Percentiles rank a stretch among this genome's conserved stretches.
Conservation (phyloP, 176 grass and related monocot genomes). For the Musa troglodytarum region DNA sequence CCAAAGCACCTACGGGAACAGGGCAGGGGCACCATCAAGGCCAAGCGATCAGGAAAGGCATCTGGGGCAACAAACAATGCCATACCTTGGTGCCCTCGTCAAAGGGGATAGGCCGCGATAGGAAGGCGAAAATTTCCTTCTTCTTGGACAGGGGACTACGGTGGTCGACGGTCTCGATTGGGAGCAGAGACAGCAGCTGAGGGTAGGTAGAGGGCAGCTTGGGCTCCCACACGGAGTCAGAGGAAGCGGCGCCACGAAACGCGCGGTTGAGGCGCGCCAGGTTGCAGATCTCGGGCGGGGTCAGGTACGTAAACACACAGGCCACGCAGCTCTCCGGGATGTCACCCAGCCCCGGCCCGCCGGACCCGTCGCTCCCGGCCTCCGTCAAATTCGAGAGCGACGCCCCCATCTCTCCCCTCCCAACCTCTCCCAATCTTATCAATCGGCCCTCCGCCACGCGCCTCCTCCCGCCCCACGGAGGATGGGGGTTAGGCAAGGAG, state of each 20-base stretch:
- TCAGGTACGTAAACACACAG: constrained; percentile 17
- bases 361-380: background rate
- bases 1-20: constrained; percentile 5
- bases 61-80: background rate
- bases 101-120: constrained; percentile 9
- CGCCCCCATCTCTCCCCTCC: background rate
- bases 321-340: constrained; percentile 22
- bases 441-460: background rate
- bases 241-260: constrained; percentile 14
- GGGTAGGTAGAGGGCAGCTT: constrained; percentile 13
- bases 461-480: background rate
- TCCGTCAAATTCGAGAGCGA: constrained; percentile 11
- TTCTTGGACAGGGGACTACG: constrained; percentile 1
- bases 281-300: constrained; percentile 18
- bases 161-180: background rate
- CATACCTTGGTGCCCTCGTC: constrained; percentile 8
- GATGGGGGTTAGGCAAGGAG: background rate
- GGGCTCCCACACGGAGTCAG: constrained; percentile 16
- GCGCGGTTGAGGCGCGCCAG: constrained; percentile 16
- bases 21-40: background rate
- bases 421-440: background rate
- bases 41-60: background rate
- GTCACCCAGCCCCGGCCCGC: constrained; percentile 12
- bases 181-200: constrained; percentile 3
- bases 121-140: constrained; percentile 20